Percentiles rank a stretch among this genome's conserved stretches.
Conservation (phyloP, 208 protist genomes). For the Leishmania martiniquensis region DNA sequence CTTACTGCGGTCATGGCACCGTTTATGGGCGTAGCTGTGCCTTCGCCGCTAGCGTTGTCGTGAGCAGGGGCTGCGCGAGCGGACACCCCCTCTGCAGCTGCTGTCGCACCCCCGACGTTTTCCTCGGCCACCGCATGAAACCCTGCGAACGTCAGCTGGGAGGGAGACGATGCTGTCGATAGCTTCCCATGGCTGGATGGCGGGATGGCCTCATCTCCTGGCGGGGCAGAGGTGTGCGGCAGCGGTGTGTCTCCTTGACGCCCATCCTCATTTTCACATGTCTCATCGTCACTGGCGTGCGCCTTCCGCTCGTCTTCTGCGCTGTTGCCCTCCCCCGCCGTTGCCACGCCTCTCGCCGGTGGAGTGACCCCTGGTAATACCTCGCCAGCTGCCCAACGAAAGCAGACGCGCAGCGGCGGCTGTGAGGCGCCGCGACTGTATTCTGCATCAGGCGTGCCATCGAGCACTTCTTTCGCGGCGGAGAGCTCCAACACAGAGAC, state of each 20-base stretch:
- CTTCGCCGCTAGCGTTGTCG: background rate
- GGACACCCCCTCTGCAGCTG: background rate
- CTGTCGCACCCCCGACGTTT: background rate
- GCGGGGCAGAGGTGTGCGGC: background rate
- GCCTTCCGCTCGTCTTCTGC: background rate
- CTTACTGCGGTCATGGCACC: background rate
- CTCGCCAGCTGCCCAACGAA: constrained; percentile 35
- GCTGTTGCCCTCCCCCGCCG: background rate
- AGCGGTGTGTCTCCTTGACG: background rate
- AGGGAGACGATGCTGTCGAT: background rate
- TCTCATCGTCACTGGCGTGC: background rate
- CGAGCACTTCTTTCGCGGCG: background rate
- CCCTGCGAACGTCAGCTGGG: background rate
- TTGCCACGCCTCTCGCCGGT: background rate
- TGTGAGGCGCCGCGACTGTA: background rate
- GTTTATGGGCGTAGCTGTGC: background rate
- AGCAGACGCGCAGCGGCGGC: constrained; percentile 22
- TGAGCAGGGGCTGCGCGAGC: background rate
- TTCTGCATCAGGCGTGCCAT: background rate
- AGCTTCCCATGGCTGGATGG: background rate
- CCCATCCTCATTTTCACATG: background rate
- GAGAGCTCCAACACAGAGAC: constrained; percentile 8
- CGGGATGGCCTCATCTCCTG: background rate
- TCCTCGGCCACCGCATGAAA: background rate
- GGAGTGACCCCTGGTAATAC: background rate